These are phyloP conservation scores for Calcarisporium arbuscula DNA, from an alignment of 2,329 filamentous ascomycete genomes.

Conservation along the genomic window DNA sequence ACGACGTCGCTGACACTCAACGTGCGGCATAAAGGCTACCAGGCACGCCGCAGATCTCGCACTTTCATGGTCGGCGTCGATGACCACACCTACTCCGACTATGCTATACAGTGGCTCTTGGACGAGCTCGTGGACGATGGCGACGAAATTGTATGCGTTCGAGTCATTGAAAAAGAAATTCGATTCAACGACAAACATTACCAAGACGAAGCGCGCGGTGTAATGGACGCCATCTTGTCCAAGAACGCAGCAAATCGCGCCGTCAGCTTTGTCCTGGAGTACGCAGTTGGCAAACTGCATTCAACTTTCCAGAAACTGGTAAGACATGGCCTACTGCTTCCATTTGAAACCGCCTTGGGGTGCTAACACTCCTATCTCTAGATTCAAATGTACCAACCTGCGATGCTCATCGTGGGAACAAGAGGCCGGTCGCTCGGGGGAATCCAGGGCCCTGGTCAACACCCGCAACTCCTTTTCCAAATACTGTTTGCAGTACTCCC, in stretches of 20 bases:
- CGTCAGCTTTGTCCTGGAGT: constrained; percentile 79
- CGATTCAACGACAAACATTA: constrained; percentile 66
- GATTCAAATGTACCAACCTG: constrained; percentile 89
- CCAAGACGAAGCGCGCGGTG: constrained; percentile 64
- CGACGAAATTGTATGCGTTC: constrained; percentile 85
- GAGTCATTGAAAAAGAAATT: constrained; percentile 78
- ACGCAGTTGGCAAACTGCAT: constrained; percentile 83
- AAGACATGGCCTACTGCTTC: constrained; percentile 25
- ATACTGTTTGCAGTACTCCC: constrained; percentile 89
- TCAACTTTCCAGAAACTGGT: constrained; percentile 88
- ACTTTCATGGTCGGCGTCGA: constrained; percentile 90
- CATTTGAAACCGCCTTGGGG: neutral
- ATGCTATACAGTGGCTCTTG: constrained; percentile 85
- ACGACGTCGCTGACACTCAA: constrained; percentile 72
- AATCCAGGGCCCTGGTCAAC: constrained; percentile 76
- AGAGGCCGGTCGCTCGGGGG: constrained; percentile 78
- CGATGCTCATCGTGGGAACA: constrained; percentile 85
- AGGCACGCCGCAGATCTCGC: constrained; percentile 70
- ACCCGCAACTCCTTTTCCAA: constrained; percentile 79
- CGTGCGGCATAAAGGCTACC: constrained; percentile 80
- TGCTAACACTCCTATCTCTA: constrained; percentile 26
- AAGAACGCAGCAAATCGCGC: constrained; percentile 77
- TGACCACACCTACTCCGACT: constrained; percentile 86
- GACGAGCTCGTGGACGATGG: constrained; percentile 90
- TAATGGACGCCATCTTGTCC: constrained; percentile 69